Base-by-base conservation (phyloP, 306 rosid genomes). In the Citrullus colocynthis region DNA sequence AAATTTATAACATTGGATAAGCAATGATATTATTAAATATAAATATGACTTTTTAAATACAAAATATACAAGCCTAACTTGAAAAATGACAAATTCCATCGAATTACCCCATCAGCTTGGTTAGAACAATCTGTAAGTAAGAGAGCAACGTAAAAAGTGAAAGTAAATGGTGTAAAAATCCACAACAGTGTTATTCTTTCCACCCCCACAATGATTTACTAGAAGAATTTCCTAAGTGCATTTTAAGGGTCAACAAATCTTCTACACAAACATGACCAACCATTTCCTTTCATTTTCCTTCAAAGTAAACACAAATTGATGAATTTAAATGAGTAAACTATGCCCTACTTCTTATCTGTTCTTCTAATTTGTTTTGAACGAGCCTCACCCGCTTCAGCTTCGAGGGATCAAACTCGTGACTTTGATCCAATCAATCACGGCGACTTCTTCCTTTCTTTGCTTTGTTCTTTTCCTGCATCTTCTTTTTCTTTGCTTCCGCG, bases 391-490 rank as follows among this genome's bases (percentile, higher is more conserved):
- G 9, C 45, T 51, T 51, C 5, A 20, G 5, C 61, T 51, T 30
- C 7, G 3, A 54, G 49, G 10, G 61, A 73, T 32, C 24, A 3
- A 74, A 52, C 78, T 54, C 32, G 16, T 17, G 77, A 51, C 77
- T 14, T 49, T 13, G 61, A 73, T 73, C 80, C 86, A 85, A 79
- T 83, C 85, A 78, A 78, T 83, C 84, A 75, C 78, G 85, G 76
- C 85, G 96, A 85, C 84, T 82, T 87, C 84, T 96, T 65, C 89
- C 95, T 87, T 89, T 92, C 97, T 85, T 96, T 74, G 91, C 84
- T 62, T 84, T 96, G 90, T 84, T 92, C 87, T 89, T 96, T 88
- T 96, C 98, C 85, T 88, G 99, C 91, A 96, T 86, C 83, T 85
- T 92, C 88, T 88, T 91, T 57, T 86, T 96, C 89, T 91, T 96